A percentile compares a stretch with the other conserved stretches of the same genome.
Conservation (phyloP, 768 basidiomycete species). For the Trametes coccinea region DNA sequence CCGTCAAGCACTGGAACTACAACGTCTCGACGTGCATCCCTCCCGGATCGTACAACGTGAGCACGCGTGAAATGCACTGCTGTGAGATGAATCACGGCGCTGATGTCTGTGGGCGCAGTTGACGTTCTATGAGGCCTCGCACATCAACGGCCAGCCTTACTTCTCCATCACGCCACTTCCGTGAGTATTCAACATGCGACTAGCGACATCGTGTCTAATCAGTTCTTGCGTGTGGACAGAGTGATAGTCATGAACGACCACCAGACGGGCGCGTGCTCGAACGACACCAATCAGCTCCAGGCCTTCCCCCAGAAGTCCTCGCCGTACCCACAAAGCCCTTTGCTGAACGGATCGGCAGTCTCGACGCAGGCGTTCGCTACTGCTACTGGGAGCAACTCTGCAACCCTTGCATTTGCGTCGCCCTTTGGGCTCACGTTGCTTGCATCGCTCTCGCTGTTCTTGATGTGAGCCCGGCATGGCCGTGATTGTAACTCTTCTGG, state of each 20-base stretch:
- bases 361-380: conserved; percentile 18
- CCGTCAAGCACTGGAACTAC: conserved; percentile 41
- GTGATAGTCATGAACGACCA: conserved; percentile 20
- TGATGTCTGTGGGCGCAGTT: conserved; percentile 33
- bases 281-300: conserved; percentile 29
- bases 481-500: too few relatives aligned
- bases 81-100: background rate
- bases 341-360: conserved; percentile 27
- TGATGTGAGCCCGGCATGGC: too few relatives aligned
- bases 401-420: background rate
- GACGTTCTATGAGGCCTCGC: conserved; percentile 49
- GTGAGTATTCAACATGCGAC: conserved; percentile 24
- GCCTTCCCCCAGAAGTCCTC: conserved; percentile 27
- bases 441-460: too few relatives aligned
- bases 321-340: conserved; percentile 27
- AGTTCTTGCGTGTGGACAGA: background rate
- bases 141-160: conserved; percentile 37
- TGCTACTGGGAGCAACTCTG: conserved; percentile 12
- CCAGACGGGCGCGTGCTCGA: conserved; percentile 22
- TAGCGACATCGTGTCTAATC: conserved; percentile 22
- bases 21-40: conserved; percentile 45
- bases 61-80: conserved; percentile 13
- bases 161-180: conserved; percentile 47
- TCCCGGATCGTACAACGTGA: conserved; percentile 44
- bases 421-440: background rate